Base-by-base conservation (phyloP, 148 eudicot genomes). In the Rhododendron simsii region DNA sequence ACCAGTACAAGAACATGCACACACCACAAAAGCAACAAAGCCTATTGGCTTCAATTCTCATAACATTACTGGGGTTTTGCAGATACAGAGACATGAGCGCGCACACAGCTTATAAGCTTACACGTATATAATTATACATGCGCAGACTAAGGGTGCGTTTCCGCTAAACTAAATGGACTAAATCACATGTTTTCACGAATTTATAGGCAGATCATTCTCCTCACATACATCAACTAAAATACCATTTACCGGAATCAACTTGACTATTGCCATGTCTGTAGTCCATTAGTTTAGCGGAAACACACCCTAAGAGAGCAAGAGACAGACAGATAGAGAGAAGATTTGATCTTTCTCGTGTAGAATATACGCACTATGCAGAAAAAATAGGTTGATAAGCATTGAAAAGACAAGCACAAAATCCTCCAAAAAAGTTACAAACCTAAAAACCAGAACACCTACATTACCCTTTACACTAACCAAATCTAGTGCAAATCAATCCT, bases 401-500 rank as follows among this genome's bases (percentile, higher is more conserved):
- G 39, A 53, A 74, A 20, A 5, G 23, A 28, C 39, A 8, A 10
- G n/a, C 20, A 47, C 2, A 82, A 82, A 11, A 65, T 65, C 73
- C 73, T 45, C 71, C 55, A 21, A 33, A 6, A 30, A 33, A 16
- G 69, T 37, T 18, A 35, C 28, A 37, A 81, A 81, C 65, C 75
- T 12, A 21, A 75, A 50, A 18, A 44, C 51, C 30, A 75, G 50
- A 78, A 47, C 73, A 33, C 74, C 67, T 23, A 78, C 33, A 48
- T 37, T 20, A 69, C 80, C 30, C 12, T 65, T 65, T 69, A 1
- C 77, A 79, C 55, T 48, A 9, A 20, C 3, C 9, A 51, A 84
- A 84, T 74, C 50, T 57, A 63, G 81, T 35, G 48, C 50, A 85
- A 47, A 15, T n/a, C 53, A 63, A 85, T 59, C 47, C 87, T 15